Evolutionary conservation across 164 flowering plant genomes (phyloP), one percentile per base, ranked within the genome.

Genomic region (Macadamia tetraphylla): DNA sequence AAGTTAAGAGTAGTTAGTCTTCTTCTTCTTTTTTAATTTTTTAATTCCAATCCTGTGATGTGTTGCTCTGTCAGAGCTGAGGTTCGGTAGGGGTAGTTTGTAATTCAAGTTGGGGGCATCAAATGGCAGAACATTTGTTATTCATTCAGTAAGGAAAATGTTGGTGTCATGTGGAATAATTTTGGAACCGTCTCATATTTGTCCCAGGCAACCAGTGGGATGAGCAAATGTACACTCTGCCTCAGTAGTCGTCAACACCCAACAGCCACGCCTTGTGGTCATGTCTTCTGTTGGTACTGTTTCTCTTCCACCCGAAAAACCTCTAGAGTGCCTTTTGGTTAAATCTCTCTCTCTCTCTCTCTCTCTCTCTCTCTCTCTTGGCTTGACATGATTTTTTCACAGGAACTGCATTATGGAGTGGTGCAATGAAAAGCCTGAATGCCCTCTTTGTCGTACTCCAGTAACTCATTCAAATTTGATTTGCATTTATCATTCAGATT

Each of bases 401-500:
- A 90, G 98, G 99, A 88, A 81, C 76, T 95, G 99, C 86, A 88
- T 95, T 43, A 88, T 88, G 92, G 99, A 92, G 69, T 95, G 99
- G 98, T 95, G 99, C 83, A 95, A 92, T 55, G 99, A 92, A 71
- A 95, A 92, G 83, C 99, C 89, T 0, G 97, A 95, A 74, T 95
- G 99, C 76, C 99, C 98, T 32, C 89, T 95, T 14, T 95, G 98
- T 65, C 98, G 98, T 29, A 85, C 90, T 23, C 92, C 96, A 5
- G 76, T 89, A 63, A 82, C 90, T 43, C 99, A 95, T 75, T 95
- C 99, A 14, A 89, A 87, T 75, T 71, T 95, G 63, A 96, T 92
- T 71, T 90, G 97, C 77, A 73, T 92, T 62, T 89, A 89, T 76
- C 96, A 92, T 76, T 89, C 99, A 18, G 98, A 95, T 67, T 95